Evolutionary conservation across 108 stramenopile genomes (phyloP), one percentile per base, ranked within the genome.

Genomic region (Stephanodiscus triporus): DNA sequence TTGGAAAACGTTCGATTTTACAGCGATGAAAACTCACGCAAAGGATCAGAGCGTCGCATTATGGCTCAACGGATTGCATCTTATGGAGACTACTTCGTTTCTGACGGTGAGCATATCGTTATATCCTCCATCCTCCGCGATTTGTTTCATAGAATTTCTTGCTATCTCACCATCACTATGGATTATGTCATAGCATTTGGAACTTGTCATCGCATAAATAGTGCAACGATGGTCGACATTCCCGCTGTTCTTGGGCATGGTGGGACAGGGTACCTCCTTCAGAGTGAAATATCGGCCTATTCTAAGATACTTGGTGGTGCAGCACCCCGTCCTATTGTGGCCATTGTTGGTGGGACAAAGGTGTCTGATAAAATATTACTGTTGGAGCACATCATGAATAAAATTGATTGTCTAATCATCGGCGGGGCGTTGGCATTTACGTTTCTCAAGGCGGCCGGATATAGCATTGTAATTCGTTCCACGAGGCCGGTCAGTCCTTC

Each of bases 371-470:
- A 99, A 85, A 86, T 99, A 60, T 72, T 92, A 29, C 91, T 98
- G 62, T 89, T 99, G 64, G 84, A 97, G 69, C 89, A 85, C 56
- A 81, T 99, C 43, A 62, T 99, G 32, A 84, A 93, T 45, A 90
- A 95, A 66, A 89, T 91, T 70, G 93, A 99, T 80, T 87, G 75
- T 36, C 59, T 98, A 24, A 77, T 99, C 56, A 85, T 99, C 63
- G 97, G 97, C 56, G 99, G 99, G 30, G 99, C 97, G 34, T 84
- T 99, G 92, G 96, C 93, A 61, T 99, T 91, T 84, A 98, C 99
- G 50, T 99, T 99, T 89, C 76, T 96, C 34, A 97, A 97, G 82
- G 96, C 95, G 17, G 27, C 80, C 42, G 97, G 96, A 8, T 77
- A 89, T 63, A 45, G 62, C 57, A 86, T 97, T 38, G 96, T 9